Base-by-base conservation (phyloP, 805 yeast genomes). In the Monosporozyma siamensis region DNA sequence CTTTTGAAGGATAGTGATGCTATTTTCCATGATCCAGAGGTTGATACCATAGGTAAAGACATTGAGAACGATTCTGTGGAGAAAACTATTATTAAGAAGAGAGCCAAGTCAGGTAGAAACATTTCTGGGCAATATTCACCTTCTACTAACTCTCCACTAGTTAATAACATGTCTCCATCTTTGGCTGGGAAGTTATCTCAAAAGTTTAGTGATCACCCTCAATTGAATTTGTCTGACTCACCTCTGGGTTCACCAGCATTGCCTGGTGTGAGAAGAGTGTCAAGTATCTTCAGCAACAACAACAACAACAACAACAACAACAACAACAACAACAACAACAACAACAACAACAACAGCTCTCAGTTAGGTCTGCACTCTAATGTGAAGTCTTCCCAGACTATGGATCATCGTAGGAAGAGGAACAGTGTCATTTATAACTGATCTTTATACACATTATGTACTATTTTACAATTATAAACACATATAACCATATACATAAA, bases 251-350 rank as follows among this genome's bases (percentile, higher is more conserved):
- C 26, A 4, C 12, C 39, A 10, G 4, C 39, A 4, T 20, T 37
- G 7, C 41, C 41, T 4, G 41, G 41, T 39, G 41, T 39, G n/a
- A 39, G 26, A 30, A 37, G 39, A 18, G 18, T 25, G 27, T 37
- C 39, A 2, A 23, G 38, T 17, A 24, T 35, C 9, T 15, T n/a
- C n/a, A n/a, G n/a, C n/a, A n/a, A n/a, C n/a, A n/a, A n/a, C n/a
- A n/a, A n/a, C n/a, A n/a, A n/a, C n/a, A n/a, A n/a, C n/a, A n/a
- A n/a, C n/a, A n/a, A n/a, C n/a, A n/a, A n/a, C n/a, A n/a, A n/a
- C n/a, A n/a, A n/a, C n/a, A n/a, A n/a, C n/a, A n/a, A n/a, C n/a
- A n/a, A n/a, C n/a, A n/a, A n/a, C n/a, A n/a, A n/a, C n/a, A n/a
- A n/a, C n/a, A n/a, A n/a, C n/a, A n/a, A n/a, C n/a, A n/a, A 29